Evolutionary conservation across 2,329 filamentous ascomycete species (phyloP).

Genomic region (Arthrobotrys musiformis): DNA sequence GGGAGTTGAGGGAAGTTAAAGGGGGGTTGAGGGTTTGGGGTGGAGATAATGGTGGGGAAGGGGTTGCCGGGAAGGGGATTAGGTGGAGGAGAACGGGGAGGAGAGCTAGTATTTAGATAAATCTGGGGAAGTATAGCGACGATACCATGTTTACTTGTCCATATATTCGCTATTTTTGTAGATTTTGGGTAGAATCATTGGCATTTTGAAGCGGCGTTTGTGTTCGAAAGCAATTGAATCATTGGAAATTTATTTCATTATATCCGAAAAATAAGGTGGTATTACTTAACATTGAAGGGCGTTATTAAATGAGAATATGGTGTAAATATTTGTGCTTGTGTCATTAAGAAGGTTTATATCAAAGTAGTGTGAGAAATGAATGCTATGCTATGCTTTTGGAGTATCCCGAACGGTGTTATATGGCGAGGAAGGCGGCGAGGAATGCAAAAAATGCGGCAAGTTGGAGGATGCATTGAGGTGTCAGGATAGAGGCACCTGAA

Average conservation of each 20-base stretch:
- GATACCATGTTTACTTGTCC: neutral
- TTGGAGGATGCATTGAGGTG: neutral
- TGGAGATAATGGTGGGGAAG: constrained; percentile 63
- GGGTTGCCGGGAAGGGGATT: constrained; percentile 62
- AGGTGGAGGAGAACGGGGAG: constrained; percentile 62
- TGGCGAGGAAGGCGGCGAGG: neutral
- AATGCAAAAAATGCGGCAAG: neutral
- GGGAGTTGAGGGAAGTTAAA: constrained; percentile 75
- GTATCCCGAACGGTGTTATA: neutral
- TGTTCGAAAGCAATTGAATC: too few species aligned
- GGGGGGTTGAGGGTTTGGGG: constrained; percentile 73
- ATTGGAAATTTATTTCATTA: too few species aligned
- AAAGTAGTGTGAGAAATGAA: neutral
- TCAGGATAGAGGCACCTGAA: neutral
- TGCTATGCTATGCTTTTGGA: neutral
- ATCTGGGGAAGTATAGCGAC: neutral
- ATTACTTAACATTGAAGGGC: neutral
- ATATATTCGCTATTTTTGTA: constrained; percentile 2
- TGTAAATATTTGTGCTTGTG: neutral
- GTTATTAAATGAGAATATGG: neutral
- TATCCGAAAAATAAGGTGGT: too few species aligned
- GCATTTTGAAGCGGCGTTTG: constrained; percentile 31
- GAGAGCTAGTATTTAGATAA: constrained; percentile 59
- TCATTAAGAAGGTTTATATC: neutral
- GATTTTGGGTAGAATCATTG: neutral